Conservation (phyloP, 192 early-diverging fungal genomes). For the Entrophospora sp. region DNA sequence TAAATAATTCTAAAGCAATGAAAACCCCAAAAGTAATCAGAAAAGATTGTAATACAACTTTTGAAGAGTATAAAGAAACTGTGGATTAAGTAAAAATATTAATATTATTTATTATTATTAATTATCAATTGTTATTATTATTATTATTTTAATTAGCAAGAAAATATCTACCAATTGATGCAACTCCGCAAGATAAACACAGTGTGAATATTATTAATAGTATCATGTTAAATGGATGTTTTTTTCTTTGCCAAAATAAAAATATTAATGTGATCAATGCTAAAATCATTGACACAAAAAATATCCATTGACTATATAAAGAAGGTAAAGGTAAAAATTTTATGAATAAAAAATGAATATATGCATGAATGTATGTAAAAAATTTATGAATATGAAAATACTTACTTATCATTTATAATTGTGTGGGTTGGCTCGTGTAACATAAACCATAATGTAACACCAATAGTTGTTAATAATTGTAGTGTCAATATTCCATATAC, state of each 20-base stretch:
- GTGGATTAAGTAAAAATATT: neutral
- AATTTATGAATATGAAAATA: neutral
- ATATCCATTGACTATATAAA: neutral
- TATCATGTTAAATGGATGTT: constrained; percentile 7
- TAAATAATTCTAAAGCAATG: neutral
- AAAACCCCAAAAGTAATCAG: constrained; percentile 16
- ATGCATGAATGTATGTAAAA: neutral
- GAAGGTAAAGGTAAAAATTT: neutral
- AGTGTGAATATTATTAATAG: constrained; percentile 5
- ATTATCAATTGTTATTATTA: neutral
- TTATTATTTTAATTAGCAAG: no score
- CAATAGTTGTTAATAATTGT: neutral
- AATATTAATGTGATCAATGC: neutral
- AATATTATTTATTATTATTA: neutral
- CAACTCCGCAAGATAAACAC: constrained; percentile 10
- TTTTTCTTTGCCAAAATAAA: constrained; percentile 14
- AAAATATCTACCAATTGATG: neutral
- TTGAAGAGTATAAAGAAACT: constrained; percentile 3
- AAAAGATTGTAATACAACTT: constrained; percentile 8
- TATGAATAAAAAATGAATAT: neutral
- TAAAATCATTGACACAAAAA: constrained; percentile 10
- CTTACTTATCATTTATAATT: neutral
- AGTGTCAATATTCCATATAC: constrained; percentile 1
- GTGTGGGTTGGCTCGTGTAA: neutral
- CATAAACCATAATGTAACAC: neutral